Evolutionary conservation across 805 yeast genomes (phyloP), one percentile per base, ranked within the genome.

Genomic region (Brettanomyces nanus): DNA sequence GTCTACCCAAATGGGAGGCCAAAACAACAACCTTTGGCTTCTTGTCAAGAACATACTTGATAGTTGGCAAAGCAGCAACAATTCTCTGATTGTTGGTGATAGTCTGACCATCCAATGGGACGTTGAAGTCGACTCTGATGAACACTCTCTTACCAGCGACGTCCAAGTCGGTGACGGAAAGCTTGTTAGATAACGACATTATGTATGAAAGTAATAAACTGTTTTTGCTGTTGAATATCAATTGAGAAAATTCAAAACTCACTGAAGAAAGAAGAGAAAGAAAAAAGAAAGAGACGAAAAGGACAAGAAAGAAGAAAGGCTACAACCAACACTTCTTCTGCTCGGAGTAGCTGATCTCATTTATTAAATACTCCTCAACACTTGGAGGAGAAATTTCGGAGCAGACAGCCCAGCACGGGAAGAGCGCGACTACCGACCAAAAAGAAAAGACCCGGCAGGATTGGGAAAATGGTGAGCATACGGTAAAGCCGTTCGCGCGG

Each of bases 81-180:
- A 92, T 92, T 73, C 99, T 83, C 73, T 92, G 97, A 75, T 92
- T 94, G 80, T 94, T 92, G 72, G 99, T 94, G 75, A 92, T 92
- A 63, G 80, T 89, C 59, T 75, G 77, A 54, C 97, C 97, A 61
- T 92, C 97, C 56, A 92, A 79, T 63, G 95, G 95, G 49, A 84
- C 95, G 70, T 84, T 84, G 77, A 84, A 84, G 66, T 90, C 97
- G 47, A 94, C 98, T 72, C 99, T 85, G 76, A 92, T 90, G 72
- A 92, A 89, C 65, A 92, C 99, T 64, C 97, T 80, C 77, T 92
- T 89, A 66, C 76, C 89, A 56, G 80, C 63, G 64, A 86, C 79
- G 63, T 78, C 77, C 53, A 92, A 71, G 68, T 92, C 98, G 61
- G 82, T 77, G 66, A 92, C 96, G 42, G 96, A 81, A 56, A 92